phyloP scores from a whole-genome alignment of 352 stramenopile genomes.

The Globisporangium heterothallicum region DNA sequence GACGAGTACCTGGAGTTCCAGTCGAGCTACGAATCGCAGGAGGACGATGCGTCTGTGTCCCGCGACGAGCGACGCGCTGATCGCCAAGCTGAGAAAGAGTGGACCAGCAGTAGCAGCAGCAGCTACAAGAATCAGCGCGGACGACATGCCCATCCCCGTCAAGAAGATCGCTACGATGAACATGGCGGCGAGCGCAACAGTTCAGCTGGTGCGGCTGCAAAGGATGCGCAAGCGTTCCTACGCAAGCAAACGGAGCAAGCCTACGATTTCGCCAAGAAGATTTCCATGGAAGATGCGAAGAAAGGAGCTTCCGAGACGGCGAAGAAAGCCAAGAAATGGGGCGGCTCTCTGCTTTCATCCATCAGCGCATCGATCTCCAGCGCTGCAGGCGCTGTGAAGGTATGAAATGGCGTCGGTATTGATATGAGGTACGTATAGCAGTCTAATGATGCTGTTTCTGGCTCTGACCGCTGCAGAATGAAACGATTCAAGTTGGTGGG shows the following conservation, averaged over 20 bases:
- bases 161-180: slow-evolving; percentile 29
- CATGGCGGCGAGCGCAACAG: slow-evolving; percentile 8
- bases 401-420: slow-evolving; percentile 13
- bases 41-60: slow-evolving; percentile 1
- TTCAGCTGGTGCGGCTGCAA: slow-evolving; percentile 30
- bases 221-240: slow-evolving; percentile 57
- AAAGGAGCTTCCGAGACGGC: slow-evolving; percentile 74
- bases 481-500: slow-evolving; percentile 71
- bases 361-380: slow-evolving; percentile 74
- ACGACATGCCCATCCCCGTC: slow-evolving; percentile 13
- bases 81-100: slow-evolving; percentile 2
- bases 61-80: neutral
- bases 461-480: slow-evolving; percentile 25
- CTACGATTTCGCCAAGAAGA: slow-evolving; percentile 86
- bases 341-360: slow-evolving; percentile 69
- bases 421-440: too few species aligned
- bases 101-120: slow-evolving; percentile 21
- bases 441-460: neutral
- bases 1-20: slow-evolving; percentile 59
- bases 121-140: slow-evolving; percentile 15
- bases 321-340: slow-evolving; percentile 88
- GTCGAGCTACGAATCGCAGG: slow-evolving; percentile 46
- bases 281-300: slow-evolving; percentile 83
- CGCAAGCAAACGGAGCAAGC: slow-evolving; percentile 82
- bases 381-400: slow-evolving; percentile 53